A percentile compares a stretch with the other conserved stretches of the same genome.
Evolutionary conservation across 108 stramenopile species (phyloP).

Genomic region (Fistulifera pelliculosa): DNA sequence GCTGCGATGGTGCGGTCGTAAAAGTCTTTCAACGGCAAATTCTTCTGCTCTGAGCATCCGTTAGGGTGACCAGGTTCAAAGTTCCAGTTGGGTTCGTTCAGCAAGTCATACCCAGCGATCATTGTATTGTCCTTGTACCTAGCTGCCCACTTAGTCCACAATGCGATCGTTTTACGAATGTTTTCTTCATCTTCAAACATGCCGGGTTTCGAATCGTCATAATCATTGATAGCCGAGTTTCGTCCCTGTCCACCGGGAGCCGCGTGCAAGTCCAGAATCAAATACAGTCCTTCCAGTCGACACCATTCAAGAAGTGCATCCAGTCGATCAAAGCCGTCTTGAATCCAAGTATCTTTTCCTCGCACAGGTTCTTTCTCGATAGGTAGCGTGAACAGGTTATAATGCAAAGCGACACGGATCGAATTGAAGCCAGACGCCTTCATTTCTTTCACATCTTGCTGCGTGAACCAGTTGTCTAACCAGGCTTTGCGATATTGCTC

Average conservation of each 20-base stretch:
- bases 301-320: neutral
- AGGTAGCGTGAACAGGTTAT: neutral
- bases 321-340: neutral
- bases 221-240: neutral
- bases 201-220: neutral
- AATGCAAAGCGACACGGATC: conserved; percentile 3
- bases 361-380: neutral
- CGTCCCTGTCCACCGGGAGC: conserved; percentile 4
- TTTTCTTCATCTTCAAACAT: neutral
- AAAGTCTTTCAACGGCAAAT: neutral
- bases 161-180: neutral
- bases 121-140: neutral
- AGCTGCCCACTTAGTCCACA: neutral
- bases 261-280: neutral
- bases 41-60: neutral
- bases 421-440: neutral
- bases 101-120: conserved; percentile 1
- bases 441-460: conserved; percentile 1
- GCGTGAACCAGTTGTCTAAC: neutral
- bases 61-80: neutral
- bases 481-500: neutral
- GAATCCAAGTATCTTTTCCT: neutral
- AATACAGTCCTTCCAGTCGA: neutral
- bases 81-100: neutral
- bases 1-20: neutral